A percentile compares a stretch with the other conserved stretches of the same genome.
Conservation (phyloP, 768 basidiomycete species). For the Phaeotremella skinneri region DNA sequence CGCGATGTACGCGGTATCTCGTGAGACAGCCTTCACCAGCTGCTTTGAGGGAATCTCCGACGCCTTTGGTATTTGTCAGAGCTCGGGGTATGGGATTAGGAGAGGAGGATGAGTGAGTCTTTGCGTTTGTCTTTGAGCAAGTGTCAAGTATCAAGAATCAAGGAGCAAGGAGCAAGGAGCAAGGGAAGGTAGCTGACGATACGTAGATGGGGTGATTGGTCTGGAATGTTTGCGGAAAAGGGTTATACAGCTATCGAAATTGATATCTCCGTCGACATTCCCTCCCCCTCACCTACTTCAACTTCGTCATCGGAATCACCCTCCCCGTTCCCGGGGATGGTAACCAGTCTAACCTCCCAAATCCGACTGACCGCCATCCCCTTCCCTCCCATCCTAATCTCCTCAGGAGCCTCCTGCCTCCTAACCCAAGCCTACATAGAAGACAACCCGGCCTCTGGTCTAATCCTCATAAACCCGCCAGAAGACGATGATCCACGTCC, state of each 20-base stretch:
- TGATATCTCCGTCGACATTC: conserved; percentile 29
- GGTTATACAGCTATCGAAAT: conserved; percentile 49
- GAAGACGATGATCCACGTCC: conserved; percentile 50
- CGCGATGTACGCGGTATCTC: conserved; percentile 33
- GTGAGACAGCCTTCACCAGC: conserved; percentile 27
- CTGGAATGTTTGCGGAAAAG: conserved; percentile 47
- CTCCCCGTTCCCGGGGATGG: conserved; percentile 12
- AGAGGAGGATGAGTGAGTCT: too few relatives aligned
- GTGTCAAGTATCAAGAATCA: too few relatives aligned
- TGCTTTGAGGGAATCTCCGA: conserved; percentile 41
- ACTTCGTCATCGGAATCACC: not conserved
- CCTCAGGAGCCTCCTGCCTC: conserved; percentile 52
- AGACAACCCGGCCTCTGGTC: conserved; percentile 63
- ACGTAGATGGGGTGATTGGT: conserved; percentile 42
- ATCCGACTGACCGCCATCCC: conserved; percentile 49
- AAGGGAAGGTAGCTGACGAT: conserved; percentile 4
- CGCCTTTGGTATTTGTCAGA: conserved; percentile 40
- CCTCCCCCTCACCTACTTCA: conserved; percentile 7
- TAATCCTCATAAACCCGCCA: conserved; percentile 65
- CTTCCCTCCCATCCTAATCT: conserved; percentile 49
- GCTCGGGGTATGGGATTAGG: conserved; percentile 22
- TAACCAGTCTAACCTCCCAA: conserved; percentile 36
- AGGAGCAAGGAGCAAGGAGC: not conserved
- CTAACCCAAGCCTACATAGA: conserved; percentile 69
- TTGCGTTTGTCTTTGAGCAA: too few relatives aligned